Conservation (phyloP, 2,329 filamentous ascomycete genomes). For the Meredithiella fracta region DNA sequence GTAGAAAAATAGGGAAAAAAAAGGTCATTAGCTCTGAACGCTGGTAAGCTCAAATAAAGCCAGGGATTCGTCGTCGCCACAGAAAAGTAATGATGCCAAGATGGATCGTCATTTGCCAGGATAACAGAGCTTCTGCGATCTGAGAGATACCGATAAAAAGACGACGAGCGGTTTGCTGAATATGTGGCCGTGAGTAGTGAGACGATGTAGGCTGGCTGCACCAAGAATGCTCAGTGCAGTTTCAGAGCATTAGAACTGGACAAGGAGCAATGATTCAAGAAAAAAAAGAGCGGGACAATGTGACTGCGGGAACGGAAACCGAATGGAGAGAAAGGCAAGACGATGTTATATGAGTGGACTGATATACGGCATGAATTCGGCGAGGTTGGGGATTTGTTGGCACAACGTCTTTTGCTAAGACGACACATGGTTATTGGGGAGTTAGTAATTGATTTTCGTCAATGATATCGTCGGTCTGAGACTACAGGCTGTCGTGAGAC, state of each 20-base stretch:
- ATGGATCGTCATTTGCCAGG: neutral
- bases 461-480: neutral
- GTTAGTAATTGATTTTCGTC: neutral
- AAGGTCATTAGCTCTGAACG: neutral
- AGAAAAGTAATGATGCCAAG: neutral
- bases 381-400: neutral
- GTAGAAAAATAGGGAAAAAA: neutral
- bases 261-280: no score
- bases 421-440: neutral
- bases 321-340: no score
- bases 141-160: neutral
- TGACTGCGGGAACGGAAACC: no score
- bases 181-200: no score
- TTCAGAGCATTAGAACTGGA: no score
- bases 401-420: neutral
- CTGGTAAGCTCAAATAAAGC: no score
- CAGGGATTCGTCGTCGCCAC: neutral
- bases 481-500: neutral
- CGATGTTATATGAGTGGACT: no score
- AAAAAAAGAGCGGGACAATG: no score
- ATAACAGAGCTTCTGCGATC: neutral
- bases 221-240: no score
- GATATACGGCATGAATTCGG: neutral
- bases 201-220: no score
- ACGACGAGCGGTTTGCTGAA: no score